Base-by-base conservation (phyloP, 1,139 yeast genomes). In the Suhomyces taliae region DNA sequence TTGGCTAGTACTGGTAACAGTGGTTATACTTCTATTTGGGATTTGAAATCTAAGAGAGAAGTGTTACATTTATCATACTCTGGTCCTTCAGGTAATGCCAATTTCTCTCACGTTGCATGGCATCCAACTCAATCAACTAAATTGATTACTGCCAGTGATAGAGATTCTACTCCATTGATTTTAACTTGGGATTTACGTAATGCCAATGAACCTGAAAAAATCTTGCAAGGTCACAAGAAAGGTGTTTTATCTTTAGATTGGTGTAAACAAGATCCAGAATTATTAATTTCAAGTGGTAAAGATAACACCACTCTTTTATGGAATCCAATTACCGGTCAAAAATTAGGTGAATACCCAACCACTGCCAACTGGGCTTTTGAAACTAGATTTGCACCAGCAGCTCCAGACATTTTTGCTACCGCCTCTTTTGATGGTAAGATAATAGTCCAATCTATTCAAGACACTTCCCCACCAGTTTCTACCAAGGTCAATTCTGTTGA, bases 171-270 rank as follows among this genome's bases (percentile, higher is more conserved):
- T 52, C 96, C 99, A 9, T 78, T 88, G 36, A 84, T 95, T 46
- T 71, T 90, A 55, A 77, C 93, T 12, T 95, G 99, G 99, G 98
- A 93, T 71, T 78, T 95, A 62, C 82, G 97, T 67, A 93, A 93
- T 65, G 82, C 97, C 26, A 87, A 87, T 62, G 91, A 88, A 24
- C 99, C 99, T 7, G 91, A 89, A 62, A 71, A 72, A 52, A 74
- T 87, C 29, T 69, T 93, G 60, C 70, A 73, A 44, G 97, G 97
- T 46, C 98, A 93, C 65, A 80, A 83, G 45, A 87, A 87, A 67
- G 99, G 99, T 33, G 85, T 93, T 12, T 69, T 93, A 48, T 88
- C 96, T 3, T 70, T 93, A 51, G 97, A 93, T 63, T 95, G 99
- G 99, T 90, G 97, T 67, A 69, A 75, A 46, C 86, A 85, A 54